Evolutionary conservation across 148 eudicot genomes (phyloP), one percentile per base, ranked within the genome.

Genomic region (Linanthus parryae): DNA sequence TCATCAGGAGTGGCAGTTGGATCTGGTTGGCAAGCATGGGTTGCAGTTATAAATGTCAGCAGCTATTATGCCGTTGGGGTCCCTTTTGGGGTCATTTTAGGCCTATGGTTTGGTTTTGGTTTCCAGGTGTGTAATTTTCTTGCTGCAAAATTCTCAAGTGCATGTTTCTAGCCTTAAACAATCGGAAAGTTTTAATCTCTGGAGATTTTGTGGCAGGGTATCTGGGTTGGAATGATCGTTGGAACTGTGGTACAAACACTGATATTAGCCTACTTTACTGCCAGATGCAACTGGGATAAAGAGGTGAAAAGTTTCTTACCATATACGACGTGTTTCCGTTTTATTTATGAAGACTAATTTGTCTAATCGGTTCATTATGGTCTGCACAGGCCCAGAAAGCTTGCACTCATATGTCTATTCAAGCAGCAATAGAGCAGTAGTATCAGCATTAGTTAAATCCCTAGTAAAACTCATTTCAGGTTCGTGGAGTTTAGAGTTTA

Each of bases 1-100:
- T 38, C 13, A 11, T 36, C 34, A 72, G 76, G 76, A 4, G 76
- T 72, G 53, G 88, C 88, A 42, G 76, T 78, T 28, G 88, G 88
- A 57, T 72, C 68, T 56, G 83, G 88, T 23, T 78, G 88, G 83
- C 84, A 82, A 78, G 71, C 61, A 39, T 19, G 41, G 57, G 88
- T 73, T 14, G 88, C 83, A 21, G 66, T 31, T 46, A 53, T 78
- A 35, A 82, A 78, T 59, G 16, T 72, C 2, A 57, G 57, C 1
- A 42, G 68, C 52, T 66, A 66, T 38, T 72, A 72, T 41, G 20
- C 66, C 26, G 42, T 72, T n/a, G 72, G 76, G 3, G 59, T 66
- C 19, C 76, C 76, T n/a, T 36, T 62, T 15, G 66, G 66, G 41
- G 7, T 61, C 33, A 27, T 61, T 41, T 42, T 61, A 35, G 58